Percentiles rank a stretch among this genome's conserved stretches.
Conservation (phyloP, 2,329 filamentous ascomycete genomes). For the Claviceps spartinae region DNA sequence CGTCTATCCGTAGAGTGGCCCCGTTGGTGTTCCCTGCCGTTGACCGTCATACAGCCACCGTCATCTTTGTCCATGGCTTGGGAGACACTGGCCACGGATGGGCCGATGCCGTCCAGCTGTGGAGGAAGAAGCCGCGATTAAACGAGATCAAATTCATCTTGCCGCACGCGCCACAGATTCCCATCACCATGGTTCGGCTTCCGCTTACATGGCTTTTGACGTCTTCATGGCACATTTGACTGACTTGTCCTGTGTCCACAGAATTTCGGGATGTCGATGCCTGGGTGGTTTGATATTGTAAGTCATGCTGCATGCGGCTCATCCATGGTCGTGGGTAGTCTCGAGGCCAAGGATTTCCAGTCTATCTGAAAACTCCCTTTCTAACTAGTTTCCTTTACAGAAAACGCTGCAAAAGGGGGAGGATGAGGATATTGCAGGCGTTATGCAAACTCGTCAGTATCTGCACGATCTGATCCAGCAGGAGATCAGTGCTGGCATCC, state of each 20-base stretch:
- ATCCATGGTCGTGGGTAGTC: neutral
- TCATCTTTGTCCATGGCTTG: slow-evolving; percentile 88
- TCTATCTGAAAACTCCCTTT: neutral
- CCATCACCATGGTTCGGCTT: slow-evolving; percentile 51
- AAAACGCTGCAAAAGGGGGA: slow-evolving; percentile 18
- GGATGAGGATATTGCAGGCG: slow-evolving; percentile 57
- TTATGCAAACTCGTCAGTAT: slow-evolving; percentile 44
- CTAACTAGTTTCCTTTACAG: slow-evolving; percentile 9
- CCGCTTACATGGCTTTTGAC: neutral
- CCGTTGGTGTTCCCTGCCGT: slow-evolving; percentile 66
- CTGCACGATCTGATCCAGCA: slow-evolving; percentile 65
- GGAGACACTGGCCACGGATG: slow-evolving; percentile 73
- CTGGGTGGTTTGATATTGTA: slow-evolving; percentile 78
- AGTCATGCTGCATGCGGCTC: slow-evolving; percentile 6
- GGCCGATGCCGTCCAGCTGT: slow-evolving; percentile 76
- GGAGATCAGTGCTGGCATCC: slow-evolving; percentile 68
- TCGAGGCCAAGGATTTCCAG: neutral
- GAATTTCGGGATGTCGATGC: slow-evolving; percentile 70
- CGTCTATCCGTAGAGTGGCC: slow-evolving; percentile 19
- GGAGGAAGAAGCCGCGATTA: slow-evolving; percentile 65
- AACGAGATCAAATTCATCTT: slow-evolving; percentile 89
- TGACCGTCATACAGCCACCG: slow-evolving; percentile 77
- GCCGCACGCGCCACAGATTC: slow-evolving; percentile 76
- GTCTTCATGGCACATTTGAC: neutral
- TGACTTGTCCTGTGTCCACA: slow-evolving; percentile 17